phyloP scores from a whole-genome alignment of 257 asterid species.

The Knoxia roxburghii region DNA sequence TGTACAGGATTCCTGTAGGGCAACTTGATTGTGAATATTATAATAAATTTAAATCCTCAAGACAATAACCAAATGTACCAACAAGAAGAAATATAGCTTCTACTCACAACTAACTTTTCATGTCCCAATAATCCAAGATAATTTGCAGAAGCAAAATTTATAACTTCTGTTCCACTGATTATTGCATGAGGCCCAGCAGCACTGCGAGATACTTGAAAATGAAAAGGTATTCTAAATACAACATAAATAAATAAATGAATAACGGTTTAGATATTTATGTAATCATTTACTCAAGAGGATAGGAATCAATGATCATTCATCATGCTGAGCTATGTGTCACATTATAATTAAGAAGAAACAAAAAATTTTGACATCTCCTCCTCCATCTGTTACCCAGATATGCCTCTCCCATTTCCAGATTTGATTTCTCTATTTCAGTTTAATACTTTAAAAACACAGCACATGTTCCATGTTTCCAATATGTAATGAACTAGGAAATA shows the following conservation, averaged over 20 bases:
- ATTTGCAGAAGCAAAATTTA: constrained; percentile 88
- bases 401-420: not conserved
- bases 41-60: constrained; percentile 11
- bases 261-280: too few relatives aligned
- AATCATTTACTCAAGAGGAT: too few relatives aligned
- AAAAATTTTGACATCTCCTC: not conserved
- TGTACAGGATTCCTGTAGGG: constrained; percentile 77
- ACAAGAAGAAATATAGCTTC: constrained; percentile 16
- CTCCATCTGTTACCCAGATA: not conserved
- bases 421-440: not conserved
- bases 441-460: not conserved
- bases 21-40: constrained; percentile 17
- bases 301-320: too few relatives aligned
- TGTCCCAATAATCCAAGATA: constrained; percentile 89
- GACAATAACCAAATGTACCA: constrained; percentile 15
- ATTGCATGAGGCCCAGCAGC: constrained; percentile 95
- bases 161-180: constrained; percentile 63
- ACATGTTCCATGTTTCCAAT: not conserved
- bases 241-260: too few relatives aligned
- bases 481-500: not conserved
- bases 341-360: not conserved
- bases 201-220: constrained; percentile 45
- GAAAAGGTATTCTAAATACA: not conserved
- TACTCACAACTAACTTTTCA: constrained; percentile 62
- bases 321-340: too few relatives aligned